Evolutionary conservation across 2,329 filamentous ascomycete genomes (phyloP).

Genomic region (Furcasterigmium furcatum): DNA sequence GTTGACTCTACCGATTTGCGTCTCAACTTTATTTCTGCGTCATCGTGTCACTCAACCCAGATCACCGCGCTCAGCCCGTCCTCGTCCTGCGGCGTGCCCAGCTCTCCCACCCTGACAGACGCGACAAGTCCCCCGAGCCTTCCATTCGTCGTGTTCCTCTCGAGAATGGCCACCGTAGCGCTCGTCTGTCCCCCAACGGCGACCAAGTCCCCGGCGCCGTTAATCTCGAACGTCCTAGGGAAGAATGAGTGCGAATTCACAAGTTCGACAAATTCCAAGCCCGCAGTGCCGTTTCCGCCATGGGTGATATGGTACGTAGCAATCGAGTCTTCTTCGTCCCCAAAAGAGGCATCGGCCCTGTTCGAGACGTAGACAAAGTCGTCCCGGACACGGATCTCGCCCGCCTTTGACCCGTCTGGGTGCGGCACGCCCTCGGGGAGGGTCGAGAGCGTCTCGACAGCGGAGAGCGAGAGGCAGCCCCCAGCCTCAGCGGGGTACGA

Average conservation of each 20-base stretch:
- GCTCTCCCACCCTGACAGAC: slow-evolving; percentile 32
- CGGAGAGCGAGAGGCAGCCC: slow-evolving; percentile 41
- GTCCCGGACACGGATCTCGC: slow-evolving; percentile 50
- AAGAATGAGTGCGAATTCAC: slow-evolving; percentile 55
- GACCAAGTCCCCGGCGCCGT: slow-evolving; percentile 54
- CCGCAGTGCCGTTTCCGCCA: slow-evolving; percentile 17
- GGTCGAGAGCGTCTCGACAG: slow-evolving; percentile 42
- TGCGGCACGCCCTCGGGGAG: slow-evolving; percentile 38
- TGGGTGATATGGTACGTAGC: slow-evolving; percentile 43
- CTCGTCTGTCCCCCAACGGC: slow-evolving; percentile 62
- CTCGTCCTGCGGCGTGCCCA: slow-evolving; percentile 37
- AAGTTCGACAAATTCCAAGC: slow-evolving; percentile 47
- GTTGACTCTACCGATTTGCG: too few relatives aligned
- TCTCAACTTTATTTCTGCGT: too few relatives aligned
- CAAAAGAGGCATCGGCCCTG: slow-evolving; percentile 57
- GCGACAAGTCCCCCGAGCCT: slow-evolving; percentile 46
- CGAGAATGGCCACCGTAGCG: slow-evolving; percentile 54
- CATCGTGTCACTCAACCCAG: slow-evolving; percentile 36
- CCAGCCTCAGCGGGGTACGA: slow-evolving; percentile 31
- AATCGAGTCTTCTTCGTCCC: slow-evolving; percentile 50
- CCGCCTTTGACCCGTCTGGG: slow-evolving; percentile 45
- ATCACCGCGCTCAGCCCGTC: slow-evolving; percentile 45
- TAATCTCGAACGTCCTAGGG: slow-evolving; percentile 62
- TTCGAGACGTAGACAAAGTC: slow-evolving; percentile 60
- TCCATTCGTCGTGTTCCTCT: slow-evolving; percentile 52